These are phyloP conservation scores for Ophiocordyceps australis DNA, from an alignment of 2,329 filamentous ascomycete genomes.

Conservation along the genomic window DNA sequence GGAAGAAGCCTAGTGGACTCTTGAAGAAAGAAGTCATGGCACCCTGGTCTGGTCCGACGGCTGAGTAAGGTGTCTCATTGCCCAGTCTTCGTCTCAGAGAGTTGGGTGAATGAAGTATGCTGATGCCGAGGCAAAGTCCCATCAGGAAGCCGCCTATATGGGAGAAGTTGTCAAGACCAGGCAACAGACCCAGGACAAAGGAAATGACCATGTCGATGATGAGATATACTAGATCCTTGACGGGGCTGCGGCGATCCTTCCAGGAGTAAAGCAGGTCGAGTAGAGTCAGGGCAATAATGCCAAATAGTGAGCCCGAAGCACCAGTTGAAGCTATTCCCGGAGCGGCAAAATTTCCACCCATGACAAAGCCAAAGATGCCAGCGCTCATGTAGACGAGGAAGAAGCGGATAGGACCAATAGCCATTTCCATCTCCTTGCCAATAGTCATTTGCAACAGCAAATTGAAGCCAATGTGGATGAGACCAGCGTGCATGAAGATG, in stretches of 20 bases:
- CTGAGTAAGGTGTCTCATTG: slow-evolving; percentile 51
- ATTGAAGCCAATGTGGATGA: slow-evolving; percentile 94
- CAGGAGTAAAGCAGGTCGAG: slow-evolving; percentile 90
- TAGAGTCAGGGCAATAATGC: slow-evolving; percentile 72
- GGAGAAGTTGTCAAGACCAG: slow-evolving; percentile 89
- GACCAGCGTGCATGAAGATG: slow-evolving; percentile 85
- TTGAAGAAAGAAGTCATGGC: slow-evolving; percentile 37
- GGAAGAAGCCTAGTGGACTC: slow-evolving; percentile 65
- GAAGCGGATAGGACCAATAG: slow-evolving; percentile 79
- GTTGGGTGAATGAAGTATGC: slow-evolving; percentile 75
- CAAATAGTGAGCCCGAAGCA: slow-evolving; percentile 80
- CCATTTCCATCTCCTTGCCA: slow-evolving; percentile 79
- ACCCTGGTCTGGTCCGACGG: slow-evolving; percentile 34
- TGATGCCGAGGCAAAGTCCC: slow-evolving; percentile 74
- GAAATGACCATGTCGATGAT: slow-evolving; percentile 72
- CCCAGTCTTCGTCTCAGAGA: slow-evolving; percentile 58
- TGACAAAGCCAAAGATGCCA: slow-evolving; percentile 89
- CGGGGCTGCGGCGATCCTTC: slow-evolving; percentile 57
- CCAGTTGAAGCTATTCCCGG: slow-evolving; percentile 70
- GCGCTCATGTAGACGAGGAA: slow-evolving; percentile 76
- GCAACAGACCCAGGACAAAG: slow-evolving; percentile 80
- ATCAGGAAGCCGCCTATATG: slow-evolving; percentile 94
- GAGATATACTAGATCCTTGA: slow-evolving; percentile 77
- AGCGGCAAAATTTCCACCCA: slow-evolving; percentile 85
- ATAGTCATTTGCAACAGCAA: slow-evolving; percentile 80